These are phyloP conservation scores for Boletus subcaerulescens DNA, from an alignment of 768 basidiomycete genomes.

Conservation along the genomic window DNA sequence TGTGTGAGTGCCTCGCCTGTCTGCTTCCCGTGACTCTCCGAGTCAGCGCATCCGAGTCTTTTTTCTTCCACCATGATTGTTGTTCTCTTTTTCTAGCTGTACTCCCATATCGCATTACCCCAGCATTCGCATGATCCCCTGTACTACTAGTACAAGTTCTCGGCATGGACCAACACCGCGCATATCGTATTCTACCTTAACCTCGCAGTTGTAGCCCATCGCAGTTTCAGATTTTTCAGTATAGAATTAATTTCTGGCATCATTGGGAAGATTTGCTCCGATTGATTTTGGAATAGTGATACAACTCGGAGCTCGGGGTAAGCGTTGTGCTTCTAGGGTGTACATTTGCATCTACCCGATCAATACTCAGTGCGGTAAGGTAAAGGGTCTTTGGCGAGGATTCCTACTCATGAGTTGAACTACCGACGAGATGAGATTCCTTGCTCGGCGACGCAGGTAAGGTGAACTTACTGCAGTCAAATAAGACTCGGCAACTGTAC, in stretches of 20 bases:
- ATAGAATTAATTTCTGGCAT: conserved; percentile 2
- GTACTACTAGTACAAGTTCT: conserved; percentile 18
- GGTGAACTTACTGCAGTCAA: conserved; percentile 71
- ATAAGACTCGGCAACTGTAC: conserved; percentile 97
- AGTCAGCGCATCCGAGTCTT: not conserved
- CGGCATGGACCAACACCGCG: conserved; percentile 23
- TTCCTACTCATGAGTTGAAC: conserved; percentile 26
- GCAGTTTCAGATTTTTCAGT: conserved; percentile 14
- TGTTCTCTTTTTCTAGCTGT: conserved; percentile 11
- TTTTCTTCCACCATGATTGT: conserved; percentile 1
- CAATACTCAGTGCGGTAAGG: conserved; percentile 13
- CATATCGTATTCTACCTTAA: conserved; percentile 22
- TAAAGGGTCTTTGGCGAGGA: conserved; percentile 1
- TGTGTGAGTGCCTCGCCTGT: conserved; percentile 15
- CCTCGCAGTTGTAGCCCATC: conserved; percentile 20
- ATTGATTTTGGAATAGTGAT: conserved; percentile 10
- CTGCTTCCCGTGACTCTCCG: not conserved
- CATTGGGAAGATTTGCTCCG: not conserved
- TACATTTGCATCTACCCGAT: conserved; percentile 20
- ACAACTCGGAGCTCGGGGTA: conserved; percentile 13
- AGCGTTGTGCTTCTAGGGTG: conserved; percentile 9
- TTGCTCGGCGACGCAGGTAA: not conserved
- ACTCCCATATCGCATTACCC: conserved; percentile 17
- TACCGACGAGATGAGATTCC: conserved; percentile 8
- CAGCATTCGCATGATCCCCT: conserved; percentile 25